phyloP scores from a whole-genome alignment of 768 basidiomycete species.

The Amanita rimosa region DNA sequence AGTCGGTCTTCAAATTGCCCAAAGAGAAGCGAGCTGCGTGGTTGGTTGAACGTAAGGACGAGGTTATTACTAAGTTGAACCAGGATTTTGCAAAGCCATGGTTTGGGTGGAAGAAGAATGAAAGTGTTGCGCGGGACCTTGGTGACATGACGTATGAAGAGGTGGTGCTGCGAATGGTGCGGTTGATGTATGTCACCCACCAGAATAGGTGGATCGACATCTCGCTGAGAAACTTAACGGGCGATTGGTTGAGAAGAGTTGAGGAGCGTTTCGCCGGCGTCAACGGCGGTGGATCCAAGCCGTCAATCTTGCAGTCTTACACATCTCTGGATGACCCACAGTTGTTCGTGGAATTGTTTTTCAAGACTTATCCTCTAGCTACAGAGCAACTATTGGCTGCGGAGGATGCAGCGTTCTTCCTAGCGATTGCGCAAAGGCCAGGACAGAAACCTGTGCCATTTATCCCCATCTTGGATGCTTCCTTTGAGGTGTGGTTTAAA shows the following conservation, averaged over 20 bases:
- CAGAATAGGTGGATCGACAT: slow-evolving; percentile 90
- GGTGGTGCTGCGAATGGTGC: slow-evolving; percentile 80
- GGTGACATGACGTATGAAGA: slow-evolving; percentile 99
- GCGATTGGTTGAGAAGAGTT: slow-evolving; percentile 93
- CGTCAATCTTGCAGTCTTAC: slow-evolving; percentile 81
- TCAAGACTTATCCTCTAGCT: slow-evolving; percentile 74
- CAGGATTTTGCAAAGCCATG: slow-evolving; percentile 92
- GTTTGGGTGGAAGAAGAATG: slow-evolving; percentile 97
- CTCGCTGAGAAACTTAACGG: slow-evolving; percentile 85
- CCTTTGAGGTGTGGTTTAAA: slow-evolving; percentile 99
- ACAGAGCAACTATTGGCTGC: slow-evolving; percentile 79
- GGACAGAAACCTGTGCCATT: slow-evolving; percentile 99
- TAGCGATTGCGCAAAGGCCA: slow-evolving; percentile 89
- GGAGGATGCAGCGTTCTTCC: slow-evolving; percentile 93
- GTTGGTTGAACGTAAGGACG: slow-evolving; percentile 78
- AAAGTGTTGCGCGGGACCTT: slow-evolving; percentile 70
- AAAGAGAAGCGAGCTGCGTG: slow-evolving; percentile 92
- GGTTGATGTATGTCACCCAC: slow-evolving; percentile 89
- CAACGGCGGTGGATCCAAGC: slow-evolving; percentile 61
- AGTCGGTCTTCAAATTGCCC: slow-evolving; percentile 88
- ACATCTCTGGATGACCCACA: slow-evolving; percentile 72
- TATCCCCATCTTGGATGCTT: slow-evolving; percentile 89
- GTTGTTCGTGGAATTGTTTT: slow-evolving; percentile 71
- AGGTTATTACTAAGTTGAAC: slow-evolving; percentile 88
- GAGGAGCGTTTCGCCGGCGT: slow-evolving; percentile 94